Evolutionary conservation across 306 rosid genomes (phyloP).

Genomic region (Boehmeria nivea): DNA sequence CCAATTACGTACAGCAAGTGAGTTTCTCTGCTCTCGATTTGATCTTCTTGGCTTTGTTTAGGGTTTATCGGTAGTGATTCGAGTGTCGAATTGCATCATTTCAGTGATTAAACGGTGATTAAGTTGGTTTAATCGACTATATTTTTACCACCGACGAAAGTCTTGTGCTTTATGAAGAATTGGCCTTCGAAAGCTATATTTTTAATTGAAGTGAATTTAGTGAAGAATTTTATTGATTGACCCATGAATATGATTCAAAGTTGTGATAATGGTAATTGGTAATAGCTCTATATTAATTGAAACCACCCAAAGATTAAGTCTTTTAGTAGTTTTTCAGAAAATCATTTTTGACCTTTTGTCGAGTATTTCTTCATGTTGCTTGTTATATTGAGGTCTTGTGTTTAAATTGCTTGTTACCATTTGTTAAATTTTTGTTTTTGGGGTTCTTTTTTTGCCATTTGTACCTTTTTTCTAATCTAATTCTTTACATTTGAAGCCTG

Average conservation of each 20-base stretch:
- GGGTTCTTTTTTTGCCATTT: too few relatives aligned
- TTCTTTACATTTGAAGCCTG: constrained; percentile 60
- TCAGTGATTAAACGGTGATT: neutral
- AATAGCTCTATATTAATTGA: too few relatives aligned
- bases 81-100: neutral
- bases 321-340: too few relatives aligned
- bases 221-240: neutral
- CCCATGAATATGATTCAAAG: too few relatives aligned
- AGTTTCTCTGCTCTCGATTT: constrained; percentile 4
- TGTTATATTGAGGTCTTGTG: too few relatives aligned
- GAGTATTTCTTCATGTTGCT: too few relatives aligned
- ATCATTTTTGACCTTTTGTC: too few relatives aligned
- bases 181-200: neutral
- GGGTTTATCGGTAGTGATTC: constrained; percentile 27
- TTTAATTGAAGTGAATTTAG: neutral
- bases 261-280: too few relatives aligned
- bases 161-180: too few relatives aligned
- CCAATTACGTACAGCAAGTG: constrained; percentile 98
- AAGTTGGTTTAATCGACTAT: neutral
- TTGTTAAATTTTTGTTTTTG: constrained; percentile 1
- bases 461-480: constrained; percentile 13
- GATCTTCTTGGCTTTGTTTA: neutral
- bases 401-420: neutral
- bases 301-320: too few relatives aligned
- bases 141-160: too few relatives aligned